A percentile compares a stretch with the other conserved stretches of the same genome.
These are phyloP conservation scores for Pleurotus tuber-regium DNA, from an alignment of 768 basidiomycete genomes.

Conservation along the genomic window DNA sequence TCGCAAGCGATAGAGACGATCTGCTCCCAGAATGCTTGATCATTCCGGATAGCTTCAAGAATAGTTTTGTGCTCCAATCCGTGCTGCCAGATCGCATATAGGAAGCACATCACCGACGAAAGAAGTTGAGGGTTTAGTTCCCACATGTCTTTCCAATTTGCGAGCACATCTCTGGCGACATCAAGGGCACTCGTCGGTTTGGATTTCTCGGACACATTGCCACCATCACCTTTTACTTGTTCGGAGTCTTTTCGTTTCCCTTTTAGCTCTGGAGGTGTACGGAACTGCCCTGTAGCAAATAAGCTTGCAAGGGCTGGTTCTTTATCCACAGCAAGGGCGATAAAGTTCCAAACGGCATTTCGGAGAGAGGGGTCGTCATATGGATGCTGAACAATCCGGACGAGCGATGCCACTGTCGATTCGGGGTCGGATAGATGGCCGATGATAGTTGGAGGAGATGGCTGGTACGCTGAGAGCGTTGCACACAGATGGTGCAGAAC, in stretches of 20 bases:
- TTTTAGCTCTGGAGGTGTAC: slow-evolving; percentile 40
- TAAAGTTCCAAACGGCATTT: slow-evolving; percentile 80
- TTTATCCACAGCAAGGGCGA: slow-evolving; percentile 76
- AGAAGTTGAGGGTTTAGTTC: slow-evolving; percentile 75
- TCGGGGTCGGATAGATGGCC: slow-evolving; percentile 80
- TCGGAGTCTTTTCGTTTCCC: slow-evolving; percentile 37
- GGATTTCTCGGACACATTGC: slow-evolving; percentile 26
- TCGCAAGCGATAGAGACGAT: slow-evolving; percentile 60
- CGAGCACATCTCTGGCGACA: slow-evolving; percentile 64
- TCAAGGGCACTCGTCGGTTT: slow-evolving; percentile 58
- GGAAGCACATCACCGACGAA: slow-evolving; percentile 69
- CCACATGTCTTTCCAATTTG: slow-evolving; percentile 74
- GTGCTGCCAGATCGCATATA: slow-evolving; percentile 79
- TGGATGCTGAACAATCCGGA: slow-evolving; percentile 74
- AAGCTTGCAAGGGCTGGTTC: slow-evolving; percentile 84
- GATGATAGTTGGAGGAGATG: slow-evolving; percentile 69
- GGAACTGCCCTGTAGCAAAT: slow-evolving; percentile 74
- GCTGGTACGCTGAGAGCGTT: slow-evolving; percentile 58
- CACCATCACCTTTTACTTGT: too few relatives aligned
- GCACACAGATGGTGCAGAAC: slow-evolving; percentile 67
- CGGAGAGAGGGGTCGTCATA: slow-evolving; percentile 75
- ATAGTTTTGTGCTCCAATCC: slow-evolving; percentile 66
- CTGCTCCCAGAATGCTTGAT: slow-evolving; percentile 68
- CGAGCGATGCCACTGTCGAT: slow-evolving; percentile 59
- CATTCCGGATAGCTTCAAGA: slow-evolving; percentile 54